Evolutionary conservation across 139 green algal species (phyloP).

Genomic region (Chlamydomonas sp.): DNA sequence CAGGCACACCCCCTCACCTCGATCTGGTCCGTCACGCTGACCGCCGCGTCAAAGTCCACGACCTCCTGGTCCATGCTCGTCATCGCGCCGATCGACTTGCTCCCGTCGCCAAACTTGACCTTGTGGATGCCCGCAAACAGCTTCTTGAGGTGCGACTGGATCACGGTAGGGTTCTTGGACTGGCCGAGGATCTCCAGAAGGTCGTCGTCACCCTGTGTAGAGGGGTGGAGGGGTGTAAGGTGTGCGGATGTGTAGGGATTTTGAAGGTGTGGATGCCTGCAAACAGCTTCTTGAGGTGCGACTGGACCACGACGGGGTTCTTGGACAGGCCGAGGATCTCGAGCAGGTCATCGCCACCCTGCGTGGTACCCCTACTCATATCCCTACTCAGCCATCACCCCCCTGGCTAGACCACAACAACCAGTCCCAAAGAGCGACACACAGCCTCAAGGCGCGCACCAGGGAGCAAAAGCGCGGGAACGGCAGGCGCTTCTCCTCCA

Average conservation of each 20-base stretch:
- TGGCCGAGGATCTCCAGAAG: slow-evolving; percentile 80
- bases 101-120: slow-evolving; percentile 39
- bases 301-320: slow-evolving; percentile 63
- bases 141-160: slow-evolving; percentile 81
- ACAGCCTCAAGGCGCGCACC: slow-evolving; percentile 3
- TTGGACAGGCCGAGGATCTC: slow-evolving; percentile 71
- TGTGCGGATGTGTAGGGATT: slow-evolving; percentile 27
- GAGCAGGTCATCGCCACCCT: slow-evolving; percentile 79
- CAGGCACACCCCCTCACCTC: not conserved
- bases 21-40: slow-evolving; percentile 36
- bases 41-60: slow-evolving; percentile 47
- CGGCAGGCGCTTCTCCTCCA: slow-evolving; percentile 64
- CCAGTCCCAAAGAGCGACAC: slow-evolving; percentile 65
- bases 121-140: slow-evolving; percentile 77
- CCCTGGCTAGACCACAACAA: too few relatives aligned
- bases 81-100: slow-evolving; percentile 51
- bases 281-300: slow-evolving; percentile 82
- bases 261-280: slow-evolving; percentile 61
- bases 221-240: slow-evolving; percentile 55
- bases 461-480: too few relatives aligned
- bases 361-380: too few relatives aligned
- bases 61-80: slow-evolving; percentile 53
- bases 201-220: slow-evolving; percentile 84
- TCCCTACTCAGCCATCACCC: not conserved
- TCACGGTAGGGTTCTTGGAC: slow-evolving; percentile 58